A percentile compares a stretch with the other conserved stretches of the same genome.
These are phyloP conservation scores for Fusarium lateritium DNA, from an alignment of 2,329 filamentous ascomycete species.

Conservation along the genomic window DNA sequence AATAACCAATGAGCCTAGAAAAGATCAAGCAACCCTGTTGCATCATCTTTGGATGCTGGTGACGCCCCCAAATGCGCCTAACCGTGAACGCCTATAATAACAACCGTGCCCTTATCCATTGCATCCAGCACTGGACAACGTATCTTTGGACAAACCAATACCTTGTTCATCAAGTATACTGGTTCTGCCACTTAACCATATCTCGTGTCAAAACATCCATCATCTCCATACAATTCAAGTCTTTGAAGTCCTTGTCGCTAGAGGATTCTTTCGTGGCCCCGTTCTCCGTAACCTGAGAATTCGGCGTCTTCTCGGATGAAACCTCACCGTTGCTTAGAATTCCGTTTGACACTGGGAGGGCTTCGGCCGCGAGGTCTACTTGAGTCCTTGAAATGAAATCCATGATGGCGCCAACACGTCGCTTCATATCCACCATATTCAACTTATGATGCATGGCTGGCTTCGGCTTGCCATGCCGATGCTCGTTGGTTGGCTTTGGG, in stretches of 20 bases:
- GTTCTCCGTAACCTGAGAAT: constrained; percentile 45
- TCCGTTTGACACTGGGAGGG: constrained; percentile 62
- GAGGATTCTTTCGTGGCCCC: constrained; percentile 45
- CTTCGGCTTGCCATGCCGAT: constrained; percentile 70
- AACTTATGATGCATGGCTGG: constrained; percentile 74
- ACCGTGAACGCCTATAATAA: constrained; percentile 42
- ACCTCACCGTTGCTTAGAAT: constrained; percentile 57
- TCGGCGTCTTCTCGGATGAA: constrained; percentile 56
- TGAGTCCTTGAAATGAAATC: constrained; percentile 93
- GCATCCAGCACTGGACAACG: neutral
- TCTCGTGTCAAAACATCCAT: constrained; percentile 88
- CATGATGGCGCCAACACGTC: constrained; percentile 85
- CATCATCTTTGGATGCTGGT: constrained; percentile 42
- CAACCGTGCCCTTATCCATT: constrained; percentile 11
- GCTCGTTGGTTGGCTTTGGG: constrained; percentile 59
- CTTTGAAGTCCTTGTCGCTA: constrained; percentile 74
- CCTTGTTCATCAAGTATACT: constrained; percentile 65
- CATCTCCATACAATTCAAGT: constrained; percentile 86
- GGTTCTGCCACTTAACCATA: constrained; percentile 87
- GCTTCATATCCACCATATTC: constrained; percentile 90
- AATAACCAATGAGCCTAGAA: constrained; percentile 24
- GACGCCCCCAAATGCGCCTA: constrained; percentile 45
- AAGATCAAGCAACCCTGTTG: constrained; percentile 29
- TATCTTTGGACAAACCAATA: constrained; percentile 3
- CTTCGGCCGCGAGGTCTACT: constrained; percentile 83